Evolutionary conservation across 495 filamentous ascomycete genomes (phyloP).

Genomic region (Aspergillus ostianus): DNA sequence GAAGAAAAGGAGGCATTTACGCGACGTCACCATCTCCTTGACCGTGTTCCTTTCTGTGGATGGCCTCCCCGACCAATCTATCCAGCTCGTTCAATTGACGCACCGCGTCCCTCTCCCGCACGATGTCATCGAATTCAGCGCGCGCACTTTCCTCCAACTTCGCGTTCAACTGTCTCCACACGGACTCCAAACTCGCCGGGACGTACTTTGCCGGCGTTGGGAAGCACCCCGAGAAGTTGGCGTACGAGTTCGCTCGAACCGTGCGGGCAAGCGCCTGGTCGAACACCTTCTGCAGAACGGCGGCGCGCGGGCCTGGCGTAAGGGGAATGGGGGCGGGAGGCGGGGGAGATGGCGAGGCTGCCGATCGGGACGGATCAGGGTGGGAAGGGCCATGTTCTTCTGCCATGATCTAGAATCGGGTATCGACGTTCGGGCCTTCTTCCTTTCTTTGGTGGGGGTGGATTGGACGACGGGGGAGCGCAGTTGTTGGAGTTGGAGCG

Average conservation of each 20-base stretch:
- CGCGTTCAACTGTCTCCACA: constrained; percentile 70
- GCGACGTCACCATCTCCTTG: constrained; percentile 27
- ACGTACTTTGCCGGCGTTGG: constrained; percentile 74
- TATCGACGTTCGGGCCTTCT: neutral
- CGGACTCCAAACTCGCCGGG: constrained; percentile 61
- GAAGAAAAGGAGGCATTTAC: constrained; percentile 32
- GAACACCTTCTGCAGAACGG: constrained; percentile 68
- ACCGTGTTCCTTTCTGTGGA: constrained; percentile 50
- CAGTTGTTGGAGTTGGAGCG: neutral
- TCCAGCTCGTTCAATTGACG: constrained; percentile 80
- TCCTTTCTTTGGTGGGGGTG: neutral
- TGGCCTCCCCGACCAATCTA: constrained; percentile 67
- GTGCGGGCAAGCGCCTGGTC: constrained; percentile 65
- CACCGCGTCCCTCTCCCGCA: constrained; percentile 69
- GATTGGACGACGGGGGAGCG: neutral
- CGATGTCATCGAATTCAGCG: constrained; percentile 74
- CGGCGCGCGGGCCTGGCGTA: constrained; percentile 73
- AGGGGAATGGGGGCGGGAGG: constrained; percentile 55
- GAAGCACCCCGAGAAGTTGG: constrained; percentile 84
- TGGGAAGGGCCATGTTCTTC: constrained; percentile 7
- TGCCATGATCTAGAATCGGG: constrained; percentile 7
- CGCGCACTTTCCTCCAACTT: constrained; percentile 59
- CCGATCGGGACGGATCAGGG: constrained; percentile 11
- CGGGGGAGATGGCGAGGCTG: constrained; percentile 50
- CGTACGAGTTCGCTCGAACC: constrained; percentile 68